Evolutionary conservation across 208 protist genomes (phyloP), one percentile per base, ranked within the genome.

Genomic region (Leishmania braziliensis): DNA sequence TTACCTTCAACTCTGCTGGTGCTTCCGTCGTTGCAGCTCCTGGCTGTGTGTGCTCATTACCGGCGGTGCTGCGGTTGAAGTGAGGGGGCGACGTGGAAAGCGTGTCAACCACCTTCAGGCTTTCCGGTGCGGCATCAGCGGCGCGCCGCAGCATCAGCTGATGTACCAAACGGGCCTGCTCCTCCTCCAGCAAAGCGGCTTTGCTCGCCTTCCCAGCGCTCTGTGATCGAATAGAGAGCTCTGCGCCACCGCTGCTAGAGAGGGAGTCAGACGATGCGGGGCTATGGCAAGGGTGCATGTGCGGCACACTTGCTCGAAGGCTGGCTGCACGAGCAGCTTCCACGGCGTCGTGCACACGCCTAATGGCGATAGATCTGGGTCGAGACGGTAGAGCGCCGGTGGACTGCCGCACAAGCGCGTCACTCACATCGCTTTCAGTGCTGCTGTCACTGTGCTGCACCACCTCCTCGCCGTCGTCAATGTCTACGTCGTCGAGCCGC

Each of bases 401-500:
- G 43, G 80, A 29, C 39, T 2, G 69, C 69, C 12, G 39, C 69
- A 54, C 43, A 9, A 29, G 43, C 43, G 2, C 46, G 14, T 77
- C 62, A 6, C 68, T 58, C 16, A 58, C 39, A 9, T 68, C 58
- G 8, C 76, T 63, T 4, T 39, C 29, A 39, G 29, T 68, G 46
- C 75, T 84, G 69, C 48, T 77, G 75, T 29, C 51, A 56, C 51
- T 23, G 10, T 18, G 75, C n/a, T 54, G 33, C 60, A 68, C 3
- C 18, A 66, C 81, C 20, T 77, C 66, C 16, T 77, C 54, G 50
- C 56, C 85, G 56, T 65, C 54, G 14, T n/a, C 50, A 53, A 90
- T 79, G 36, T 48, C 56, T 2, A 84, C 48, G 16, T 90, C 89
- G 56, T 96, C 89, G 20, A 96, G 84, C 50, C 87, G 78, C 76